These are phyloP conservation scores for Clonostachys sp. DNA, from an alignment of 2,329 filamentous ascomycete genomes.

Conservation along the genomic window DNA sequence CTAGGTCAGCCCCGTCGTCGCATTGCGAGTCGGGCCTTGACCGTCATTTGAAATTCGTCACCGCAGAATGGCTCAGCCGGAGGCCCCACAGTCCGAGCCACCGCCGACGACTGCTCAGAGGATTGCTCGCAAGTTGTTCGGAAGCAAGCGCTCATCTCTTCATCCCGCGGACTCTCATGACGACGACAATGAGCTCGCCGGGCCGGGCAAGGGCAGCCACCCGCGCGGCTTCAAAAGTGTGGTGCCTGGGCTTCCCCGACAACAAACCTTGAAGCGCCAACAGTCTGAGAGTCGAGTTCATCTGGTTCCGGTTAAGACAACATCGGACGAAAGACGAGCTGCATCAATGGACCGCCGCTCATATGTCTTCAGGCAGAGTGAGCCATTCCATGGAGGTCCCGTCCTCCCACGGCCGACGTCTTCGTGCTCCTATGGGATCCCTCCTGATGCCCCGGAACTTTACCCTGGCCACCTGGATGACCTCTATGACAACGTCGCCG, in stretches of 20 bases:
- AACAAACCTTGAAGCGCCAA: conserved; percentile 77
- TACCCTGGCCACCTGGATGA: no score
- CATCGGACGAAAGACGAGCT: conserved; percentile 64
- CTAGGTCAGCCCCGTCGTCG: no score
- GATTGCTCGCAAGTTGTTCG: conserved; percentile 20
- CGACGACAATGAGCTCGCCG: no score
- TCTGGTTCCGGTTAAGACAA: conserved; percentile 61
- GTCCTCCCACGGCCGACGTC: no score
- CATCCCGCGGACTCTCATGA: no score
- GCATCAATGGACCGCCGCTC: conserved; percentile 57
- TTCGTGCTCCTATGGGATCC: no score
- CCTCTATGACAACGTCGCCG: no score
- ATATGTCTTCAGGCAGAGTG: conserved; percentile 13
- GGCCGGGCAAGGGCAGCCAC: no score
- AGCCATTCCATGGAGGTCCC: no score
- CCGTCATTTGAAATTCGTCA: conserved; percentile 1
- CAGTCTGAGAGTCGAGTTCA: conserved; percentile 75
- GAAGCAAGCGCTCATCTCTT: not conserved
- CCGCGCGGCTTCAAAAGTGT: conserved; percentile 47
- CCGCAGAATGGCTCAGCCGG: conserved; percentile 22
- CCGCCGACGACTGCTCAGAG: conserved; percentile 15
- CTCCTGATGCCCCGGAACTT: no score
- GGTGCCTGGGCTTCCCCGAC: conserved; percentile 72
- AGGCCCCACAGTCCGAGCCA: conserved; percentile 17
- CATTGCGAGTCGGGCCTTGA: not conserved